These are phyloP conservation scores for Camellia sinensis DNA, from an alignment of 148 eudicot genomes.

Conservation along the genomic window DNA sequence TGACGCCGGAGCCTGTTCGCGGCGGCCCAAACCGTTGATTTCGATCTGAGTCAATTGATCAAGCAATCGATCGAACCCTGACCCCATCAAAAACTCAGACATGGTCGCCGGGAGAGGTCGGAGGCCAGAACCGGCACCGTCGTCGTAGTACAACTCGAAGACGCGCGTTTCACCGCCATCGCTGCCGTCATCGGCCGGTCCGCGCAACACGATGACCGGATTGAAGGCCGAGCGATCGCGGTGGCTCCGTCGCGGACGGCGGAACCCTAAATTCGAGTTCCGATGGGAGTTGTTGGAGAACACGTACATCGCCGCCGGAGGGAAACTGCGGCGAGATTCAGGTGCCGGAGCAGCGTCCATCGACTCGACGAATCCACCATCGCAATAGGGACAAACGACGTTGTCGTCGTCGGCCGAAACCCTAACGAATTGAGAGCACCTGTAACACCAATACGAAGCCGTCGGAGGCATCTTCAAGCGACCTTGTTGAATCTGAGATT, in stretches of 20 bases:
- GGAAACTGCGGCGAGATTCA: conserved; percentile 17
- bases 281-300: conserved; percentile 17
- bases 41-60: conserved; percentile 51
- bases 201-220: conserved; percentile 45
- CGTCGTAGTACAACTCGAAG: conserved; percentile 50
- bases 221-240: conserved; percentile 41
- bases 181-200: conserved; percentile 8
- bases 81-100: conserved; percentile 47
- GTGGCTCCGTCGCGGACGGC: conserved; percentile 26
- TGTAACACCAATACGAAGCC: conserved; percentile 53
- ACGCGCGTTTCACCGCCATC: conserved; percentile 23
- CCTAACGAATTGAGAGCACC: conserved; percentile 38
- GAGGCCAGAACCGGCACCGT: conserved; percentile 44
- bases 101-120: conserved; percentile 45
- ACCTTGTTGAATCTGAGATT: too few species aligned
- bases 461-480: conserved; percentile 13
- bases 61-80: conserved; percentile 45
- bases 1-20: conserved; percentile 43
- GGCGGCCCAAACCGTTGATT: conserved; percentile 25
- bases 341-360: conserved; percentile 22
- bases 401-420: not conserved
- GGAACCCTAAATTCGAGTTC: not conserved
- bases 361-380: conserved; percentile 41
- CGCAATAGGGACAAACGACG: conserved; percentile 41
- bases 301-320: conserved; percentile 20